Evolutionary conservation across 2,329 filamentous ascomycete genomes (phyloP), one percentile per base, ranked within the genome.

Genomic region (Aspergillus sp.): DNA sequence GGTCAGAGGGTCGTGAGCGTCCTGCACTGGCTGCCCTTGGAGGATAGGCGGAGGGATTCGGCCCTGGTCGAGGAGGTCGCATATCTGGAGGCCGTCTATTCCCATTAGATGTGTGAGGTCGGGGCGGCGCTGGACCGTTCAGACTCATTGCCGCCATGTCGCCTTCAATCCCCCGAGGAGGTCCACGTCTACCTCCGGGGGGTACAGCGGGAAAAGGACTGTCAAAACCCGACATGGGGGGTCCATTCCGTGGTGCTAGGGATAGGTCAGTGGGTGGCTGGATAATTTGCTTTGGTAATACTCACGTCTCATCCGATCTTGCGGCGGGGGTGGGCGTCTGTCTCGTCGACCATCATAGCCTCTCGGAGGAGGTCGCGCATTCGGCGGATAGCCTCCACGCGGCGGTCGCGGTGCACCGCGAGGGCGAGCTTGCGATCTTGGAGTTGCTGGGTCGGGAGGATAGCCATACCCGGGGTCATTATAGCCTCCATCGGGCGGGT

Each of bases 151-250:
- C 67, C 34, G 73, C 68, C 73, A 75, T 71, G 55, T 70, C 63
- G 59, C 72, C 69, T 66, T 81, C 73, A 33, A 77, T 51, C 1
- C 66, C 68, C 34, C 61, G 57, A 6, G 72, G 64, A 5, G 72
- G 64, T 30, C 69, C 67, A 17, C 72, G 64, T 54, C 42, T 57
- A 15, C 65, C 68, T 57, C 64, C 66, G 46, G 63, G 54, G 47
- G 65, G 74, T 60, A 70, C 80, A 5, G 74, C 67, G 24, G 80
- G 80, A 55, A 82, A 83, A 3, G 80, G 80, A 61, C 77, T 80
- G 56, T 83, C 81, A 70, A 76, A 82, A 27, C 72, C 60, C 40
- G 74, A 78, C 48, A 71, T 70, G 3, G 27, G 27, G 27, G 73
- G 75, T 37, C 64, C 63, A 51, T 64, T 65, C 49, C 50, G 66